phyloP scores from a whole-genome alignment of 1,284 basidiomycete genomes.

The Tilletia caries region DNA sequence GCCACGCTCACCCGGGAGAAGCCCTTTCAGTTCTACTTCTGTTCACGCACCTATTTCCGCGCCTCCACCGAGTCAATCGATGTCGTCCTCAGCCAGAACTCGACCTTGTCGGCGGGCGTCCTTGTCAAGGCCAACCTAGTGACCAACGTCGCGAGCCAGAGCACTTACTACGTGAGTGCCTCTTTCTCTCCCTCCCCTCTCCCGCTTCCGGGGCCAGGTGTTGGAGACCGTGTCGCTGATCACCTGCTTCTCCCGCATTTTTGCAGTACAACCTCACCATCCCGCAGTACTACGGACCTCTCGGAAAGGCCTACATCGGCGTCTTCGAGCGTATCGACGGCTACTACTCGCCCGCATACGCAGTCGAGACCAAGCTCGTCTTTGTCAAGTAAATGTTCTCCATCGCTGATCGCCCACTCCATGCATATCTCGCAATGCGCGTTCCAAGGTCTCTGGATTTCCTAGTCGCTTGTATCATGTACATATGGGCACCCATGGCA shows the following conservation, averaged over 20 bases:
- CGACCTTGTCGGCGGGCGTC: background rate
- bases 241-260: background rate
- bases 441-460: too few species aligned
- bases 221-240: too few species aligned
- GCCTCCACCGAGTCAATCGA: constrained; percentile 3
- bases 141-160: background rate
- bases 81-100: background rate
- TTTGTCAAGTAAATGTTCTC: too few species aligned
- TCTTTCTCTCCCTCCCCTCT: background rate
- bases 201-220: too few species aligned
- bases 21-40: constrained; percentile 6
- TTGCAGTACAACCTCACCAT: constrained; percentile 2
- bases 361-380: background rate
- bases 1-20: background rate
- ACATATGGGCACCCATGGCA: too few species aligned
- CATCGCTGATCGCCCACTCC: too few species aligned
- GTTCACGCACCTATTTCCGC: background rate
- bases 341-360: background rate
- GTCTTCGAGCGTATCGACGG: background rate
- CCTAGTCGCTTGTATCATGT: too few species aligned
- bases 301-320: background rate
- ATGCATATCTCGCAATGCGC: too few species aligned
- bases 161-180: background rate
- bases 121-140: background rate
- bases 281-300: background rate